Evolutionary conservation across 2,329 filamentous ascomycete genomes (phyloP).

Genomic region (Aspergillus carbonarius): DNA sequence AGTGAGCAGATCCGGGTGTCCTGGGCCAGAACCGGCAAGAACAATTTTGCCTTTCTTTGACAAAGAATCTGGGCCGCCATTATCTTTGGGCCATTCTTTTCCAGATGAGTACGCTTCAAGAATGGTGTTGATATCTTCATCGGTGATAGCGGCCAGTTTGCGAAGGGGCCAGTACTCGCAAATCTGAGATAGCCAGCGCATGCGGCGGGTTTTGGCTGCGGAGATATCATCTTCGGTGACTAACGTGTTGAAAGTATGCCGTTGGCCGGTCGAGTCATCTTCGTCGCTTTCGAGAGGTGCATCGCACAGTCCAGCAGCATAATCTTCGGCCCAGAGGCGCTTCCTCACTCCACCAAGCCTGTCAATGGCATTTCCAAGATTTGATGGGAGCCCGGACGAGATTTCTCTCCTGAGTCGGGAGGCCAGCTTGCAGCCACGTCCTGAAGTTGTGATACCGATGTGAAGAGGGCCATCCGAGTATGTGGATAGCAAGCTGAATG

Average conservation of each 20-base stretch:
- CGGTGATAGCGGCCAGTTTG: slow-evolving; percentile 73
- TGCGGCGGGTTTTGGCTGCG: slow-evolving; percentile 73
- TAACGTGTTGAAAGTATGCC: slow-evolving; percentile 78
- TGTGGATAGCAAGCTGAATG: slow-evolving; percentile 85
- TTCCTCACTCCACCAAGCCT: slow-evolving; percentile 71
- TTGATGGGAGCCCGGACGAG: slow-evolving; percentile 70
- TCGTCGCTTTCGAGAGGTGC: slow-evolving; percentile 48
- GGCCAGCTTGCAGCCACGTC: slow-evolving; percentile 89
- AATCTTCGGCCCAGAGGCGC: slow-evolving; percentile 73
- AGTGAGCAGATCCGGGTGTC: slow-evolving; percentile 88
- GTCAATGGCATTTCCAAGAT: slow-evolving; percentile 74
- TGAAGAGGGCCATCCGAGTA: slow-evolving; percentile 89
- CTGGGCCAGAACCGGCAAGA: slow-evolving; percentile 87
- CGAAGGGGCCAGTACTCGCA: slow-evolving; percentile 98
- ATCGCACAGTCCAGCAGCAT: slow-evolving; percentile 49
- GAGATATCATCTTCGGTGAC: slow-evolving; percentile 71
- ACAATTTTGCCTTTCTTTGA: slow-evolving; percentile 67
- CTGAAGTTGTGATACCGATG: slow-evolving; percentile 93
- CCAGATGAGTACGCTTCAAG: slow-evolving; percentile 65
- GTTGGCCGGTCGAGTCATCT: slow-evolving; percentile 58
- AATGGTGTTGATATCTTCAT: slow-evolving; percentile 74
- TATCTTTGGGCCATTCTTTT: slow-evolving; percentile 21
- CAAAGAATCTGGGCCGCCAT: slow-evolving; percentile 10
- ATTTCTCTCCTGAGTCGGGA: slow-evolving; percentile 87
- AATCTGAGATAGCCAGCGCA: slow-evolving; percentile 91